Base-by-base conservation (phyloP, 495 filamentous ascomycete species). In the Aspergillus conjunctus region DNA sequence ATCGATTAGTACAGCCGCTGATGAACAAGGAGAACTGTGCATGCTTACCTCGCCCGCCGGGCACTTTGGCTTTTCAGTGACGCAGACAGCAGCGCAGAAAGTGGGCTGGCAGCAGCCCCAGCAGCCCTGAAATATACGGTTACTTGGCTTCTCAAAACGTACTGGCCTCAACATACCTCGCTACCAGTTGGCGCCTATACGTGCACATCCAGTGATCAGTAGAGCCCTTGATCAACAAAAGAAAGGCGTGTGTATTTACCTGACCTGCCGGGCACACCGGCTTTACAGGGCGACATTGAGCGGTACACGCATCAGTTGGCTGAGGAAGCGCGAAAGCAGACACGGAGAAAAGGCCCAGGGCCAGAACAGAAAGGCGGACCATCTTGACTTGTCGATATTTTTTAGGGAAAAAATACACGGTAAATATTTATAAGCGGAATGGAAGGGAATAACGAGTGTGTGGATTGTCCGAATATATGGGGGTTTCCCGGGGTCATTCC, bases 51-150 rank as follows among this genome's bases (percentile, higher is more conserved):
- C 43, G 15, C 54, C 54, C 17, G 12, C 41, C n/a, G 41, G 54
- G 12, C 54, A 56, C 17, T 56, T 26, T 0, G 54, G 54, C 26
- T 46, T 56, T 12, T 56, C 41, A 17, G 54, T 18, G 22, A 34
- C 22, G 43, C 54, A 56, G 41, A 56, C 10, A 20, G 30, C 54
- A 20, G 5, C 22, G 5, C 26, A 9, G 33, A 10, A 5, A 17
- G 51, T 14, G 17, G 20, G 34, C 50, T 8, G 56, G 46, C 48
- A 58, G 48, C 56, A 58, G 21, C 56, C 56, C 56, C 56, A 58
- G 48, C 56, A 58, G 33, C 56, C 56, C 56, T 58, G 12, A 22
- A 34, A 14, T 18, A 41, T 18, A 3, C 30, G 33, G 33, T 46
- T 46, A 56, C 20, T 56, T 15, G 26, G 14, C 8, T 22, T 22